Conservation (phyloP, 495 filamentous ascomycete species). For the Venustampulla echinocandica region DNA sequence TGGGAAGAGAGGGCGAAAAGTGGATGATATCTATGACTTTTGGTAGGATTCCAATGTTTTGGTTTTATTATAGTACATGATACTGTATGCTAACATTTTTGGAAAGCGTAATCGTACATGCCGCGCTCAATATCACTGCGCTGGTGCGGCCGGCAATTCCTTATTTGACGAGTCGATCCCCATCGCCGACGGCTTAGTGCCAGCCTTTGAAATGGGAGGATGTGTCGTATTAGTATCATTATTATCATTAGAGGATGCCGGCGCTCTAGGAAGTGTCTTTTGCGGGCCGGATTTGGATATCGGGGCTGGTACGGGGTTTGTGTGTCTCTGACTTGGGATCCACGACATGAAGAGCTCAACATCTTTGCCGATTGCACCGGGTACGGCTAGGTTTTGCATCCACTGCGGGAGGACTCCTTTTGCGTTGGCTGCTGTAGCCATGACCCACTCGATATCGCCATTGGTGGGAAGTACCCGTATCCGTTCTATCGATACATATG, state of each 20-base stretch:
- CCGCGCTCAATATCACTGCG: too few relatives aligned
- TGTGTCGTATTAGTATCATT: too few relatives aligned
- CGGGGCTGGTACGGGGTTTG: constrained; percentile 1
- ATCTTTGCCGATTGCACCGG: constrained; percentile 59
- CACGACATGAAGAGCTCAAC: constrained; percentile 60
- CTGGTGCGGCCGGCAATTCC: constrained; percentile 11
- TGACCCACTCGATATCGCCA: constrained; percentile 51
- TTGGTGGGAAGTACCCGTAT: constrained; percentile 33
- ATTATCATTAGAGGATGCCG: background rate
- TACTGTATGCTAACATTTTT: too few relatives aligned
- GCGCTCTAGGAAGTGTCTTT: constrained; percentile 7
- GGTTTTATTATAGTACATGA: too few relatives aligned
- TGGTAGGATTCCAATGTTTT: too few relatives aligned
- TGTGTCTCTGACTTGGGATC: constrained; percentile 40
- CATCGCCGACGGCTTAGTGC: background rate
- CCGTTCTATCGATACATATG: constrained; percentile 55
- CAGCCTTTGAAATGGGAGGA: too few relatives aligned
- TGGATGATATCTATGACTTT: background rate
- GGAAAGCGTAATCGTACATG: too few relatives aligned
- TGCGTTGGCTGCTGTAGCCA: constrained; percentile 64
- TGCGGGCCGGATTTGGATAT: constrained; percentile 7
- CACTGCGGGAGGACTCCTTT: constrained; percentile 55
- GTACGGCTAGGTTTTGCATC: constrained; percentile 59
- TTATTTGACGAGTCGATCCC: constrained; percentile 7
- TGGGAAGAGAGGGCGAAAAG: constrained; percentile 27